Evolutionary conservation across 345 rosid species (phyloP).

Genomic region (Jatropha curcas): DNA sequence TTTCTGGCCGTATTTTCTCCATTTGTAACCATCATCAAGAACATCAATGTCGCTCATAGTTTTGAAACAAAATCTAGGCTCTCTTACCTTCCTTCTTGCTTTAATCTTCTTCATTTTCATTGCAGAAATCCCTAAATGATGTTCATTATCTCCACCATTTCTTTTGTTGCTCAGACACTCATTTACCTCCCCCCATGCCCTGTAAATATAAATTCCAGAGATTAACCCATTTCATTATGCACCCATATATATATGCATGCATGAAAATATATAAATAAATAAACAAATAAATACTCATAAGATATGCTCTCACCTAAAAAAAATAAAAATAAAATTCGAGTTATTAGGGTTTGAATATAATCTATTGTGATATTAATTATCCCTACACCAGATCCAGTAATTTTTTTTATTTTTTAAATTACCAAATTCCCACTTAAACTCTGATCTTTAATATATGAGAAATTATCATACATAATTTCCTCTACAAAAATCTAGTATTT

Average conservation of each 20-base stretch:
- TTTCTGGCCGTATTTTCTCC: constrained; percentile 99
- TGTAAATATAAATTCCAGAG: constrained; percentile 9
- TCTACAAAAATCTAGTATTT: too few relatives aligned
- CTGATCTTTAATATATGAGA: too few relatives aligned
- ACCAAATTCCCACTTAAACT: too few relatives aligned
- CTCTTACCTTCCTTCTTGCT: constrained; percentile 88
- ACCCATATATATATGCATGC: neutral
- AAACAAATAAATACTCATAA: too few relatives aligned
- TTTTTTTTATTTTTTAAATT: neutral
- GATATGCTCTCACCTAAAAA: neutral
- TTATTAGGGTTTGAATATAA: too few relatives aligned
- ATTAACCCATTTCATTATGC: neutral
- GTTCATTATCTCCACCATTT: constrained; percentile 32
- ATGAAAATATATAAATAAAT: neutral
- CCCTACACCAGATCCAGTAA: too few relatives aligned
- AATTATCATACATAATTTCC: too few relatives aligned
- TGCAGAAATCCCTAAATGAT: constrained; percentile 49
- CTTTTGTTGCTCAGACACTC: constrained; percentile 46
- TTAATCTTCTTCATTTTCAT: constrained; percentile 80
- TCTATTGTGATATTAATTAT: neutral
- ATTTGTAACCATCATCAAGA: constrained; percentile 93
- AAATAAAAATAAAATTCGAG: neutral
- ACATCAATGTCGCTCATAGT: constrained; percentile 96
- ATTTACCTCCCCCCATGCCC: constrained; percentile 61
- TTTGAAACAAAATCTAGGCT: constrained; percentile 98